A percentile compares a stretch with the other conserved stretches of the same genome.
Conservation (phyloP, 306 rosid species). For the Dryas octopetala region DNA sequence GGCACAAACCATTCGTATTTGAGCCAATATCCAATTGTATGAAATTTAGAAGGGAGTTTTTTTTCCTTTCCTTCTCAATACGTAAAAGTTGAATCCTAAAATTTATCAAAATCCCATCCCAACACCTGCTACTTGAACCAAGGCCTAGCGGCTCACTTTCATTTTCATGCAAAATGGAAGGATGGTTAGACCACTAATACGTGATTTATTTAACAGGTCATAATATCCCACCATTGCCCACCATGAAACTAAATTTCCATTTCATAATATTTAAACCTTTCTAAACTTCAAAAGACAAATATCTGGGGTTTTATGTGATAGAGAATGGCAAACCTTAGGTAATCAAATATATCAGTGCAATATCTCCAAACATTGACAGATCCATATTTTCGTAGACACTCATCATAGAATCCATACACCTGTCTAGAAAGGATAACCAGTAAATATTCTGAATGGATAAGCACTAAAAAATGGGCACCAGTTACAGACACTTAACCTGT, state of each 20-base stretch:
- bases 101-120: neutral
- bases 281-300: slow-evolving; percentile 7
- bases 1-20: too few species aligned
- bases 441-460: slow-evolving; percentile 34
- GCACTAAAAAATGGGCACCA: slow-evolving; percentile 11
- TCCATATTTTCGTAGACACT: slow-evolving; percentile 98
- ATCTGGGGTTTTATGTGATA: slow-evolving; percentile 4
- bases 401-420: slow-evolving; percentile 99
- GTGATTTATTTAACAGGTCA: neutral
- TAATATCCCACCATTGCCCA: neutral
- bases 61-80: neutral
- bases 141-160: neutral
- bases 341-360: slow-evolving; percentile 96
- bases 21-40: neutral
- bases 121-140: slow-evolving; percentile 4
- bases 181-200: neutral
- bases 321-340: slow-evolving; percentile 63
- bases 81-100: neutral
- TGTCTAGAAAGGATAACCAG: slow-evolving; percentile 44
- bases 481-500: slow-evolving; percentile 62
- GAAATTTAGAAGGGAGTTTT: neutral
- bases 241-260: slow-evolving; percentile 3
- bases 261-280: slow-evolving; percentile 10
- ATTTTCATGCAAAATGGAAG: neutral
- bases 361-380: slow-evolving; percentile 99